Percentiles rank a stretch among this genome's conserved stretches.
Evolutionary conservation across 2,329 filamentous ascomycete species (phyloP).

Genomic region (Cladosporium sp.): DNA sequence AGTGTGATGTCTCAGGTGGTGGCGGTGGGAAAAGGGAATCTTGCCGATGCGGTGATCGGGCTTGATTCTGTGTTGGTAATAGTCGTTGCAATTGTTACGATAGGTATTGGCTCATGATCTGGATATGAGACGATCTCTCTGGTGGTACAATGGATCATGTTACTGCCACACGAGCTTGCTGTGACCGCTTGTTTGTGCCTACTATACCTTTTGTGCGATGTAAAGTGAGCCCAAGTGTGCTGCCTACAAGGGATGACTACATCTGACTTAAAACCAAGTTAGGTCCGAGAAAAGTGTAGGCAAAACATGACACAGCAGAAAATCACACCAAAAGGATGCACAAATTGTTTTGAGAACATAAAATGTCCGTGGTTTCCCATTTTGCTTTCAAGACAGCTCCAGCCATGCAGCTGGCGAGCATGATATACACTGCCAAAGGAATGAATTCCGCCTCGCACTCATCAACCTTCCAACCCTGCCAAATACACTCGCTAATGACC

Average conservation of each 20-base stretch:
- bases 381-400: constrained; percentile 17
- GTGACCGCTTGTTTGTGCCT: not conserved
- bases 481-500: constrained; percentile 17
- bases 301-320: not conserved
- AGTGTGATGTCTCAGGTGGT: not conserved
- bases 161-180: too few species aligned
- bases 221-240: not conserved
- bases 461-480: constrained; percentile 3
- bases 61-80: not conserved
- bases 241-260: too few species aligned
- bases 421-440: constrained; percentile 12
- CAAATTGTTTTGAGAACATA: not conserved
- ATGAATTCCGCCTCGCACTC: not conserved
- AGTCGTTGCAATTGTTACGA: not conserved
- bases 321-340: not conserved
- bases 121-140: not conserved
- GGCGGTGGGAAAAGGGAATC: not conserved
- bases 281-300: not conserved
- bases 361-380: constrained; percentile 15
- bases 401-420: constrained; percentile 15
- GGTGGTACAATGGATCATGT: not conserved
- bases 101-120: not conserved
- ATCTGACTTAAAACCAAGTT: too few species aligned
- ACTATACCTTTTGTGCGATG: not conserved
- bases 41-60: not conserved